Base-by-base conservation (phyloP, 805 yeast species). In the Cyberlindnera amylophila region DNA sequence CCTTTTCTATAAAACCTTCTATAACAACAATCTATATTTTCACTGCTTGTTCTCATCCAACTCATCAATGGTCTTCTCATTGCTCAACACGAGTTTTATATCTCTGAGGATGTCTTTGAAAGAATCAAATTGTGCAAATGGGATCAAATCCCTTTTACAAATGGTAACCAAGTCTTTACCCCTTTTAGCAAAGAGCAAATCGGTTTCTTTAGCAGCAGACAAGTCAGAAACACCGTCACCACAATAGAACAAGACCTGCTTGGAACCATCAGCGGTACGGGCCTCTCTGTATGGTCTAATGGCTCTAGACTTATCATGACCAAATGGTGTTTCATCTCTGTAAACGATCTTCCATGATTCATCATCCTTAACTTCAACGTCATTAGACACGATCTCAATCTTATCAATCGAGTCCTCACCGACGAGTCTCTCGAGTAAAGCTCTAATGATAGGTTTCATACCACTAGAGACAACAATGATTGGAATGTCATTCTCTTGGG, bases 151-250 rank as follows among this genome's bases (percentile, higher is more conserved):
- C 36, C 81, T 70, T 52, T 74, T 74, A 67, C 98, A 93, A 68
- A 80, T 91, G 31, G 81, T 82, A 53, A 91, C 83, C 54, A 93
- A 74, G 61, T 93, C 98, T 56, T 84, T 80, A 38, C 97, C 99
- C 51, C 79, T 79, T 68, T 89, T 91, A 35, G 99, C 99, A 65
- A 91, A 93, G 51, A 93, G 69, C 53, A 91, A 71, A 63, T 93
- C 91, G 32, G 99, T 89, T 64, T 93, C 96, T 59, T 85, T 82
- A 18, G 98, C 97, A 18, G 99, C 99, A 44, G 88, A 79, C 53
- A 93, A 71, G 64, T 93, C 99, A 35, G 95, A 82, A 26, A 93
- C 96, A 50, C 99, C 99, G 63, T 93, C 99, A 45, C 99, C 99
- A 58, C 96, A 86, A 70, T 93, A 93, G 62, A 91, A 87, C 54